Base-by-base conservation (phyloP, 805 yeast genomes). In the Yamadazyma takamatsuzukensis region DNA sequence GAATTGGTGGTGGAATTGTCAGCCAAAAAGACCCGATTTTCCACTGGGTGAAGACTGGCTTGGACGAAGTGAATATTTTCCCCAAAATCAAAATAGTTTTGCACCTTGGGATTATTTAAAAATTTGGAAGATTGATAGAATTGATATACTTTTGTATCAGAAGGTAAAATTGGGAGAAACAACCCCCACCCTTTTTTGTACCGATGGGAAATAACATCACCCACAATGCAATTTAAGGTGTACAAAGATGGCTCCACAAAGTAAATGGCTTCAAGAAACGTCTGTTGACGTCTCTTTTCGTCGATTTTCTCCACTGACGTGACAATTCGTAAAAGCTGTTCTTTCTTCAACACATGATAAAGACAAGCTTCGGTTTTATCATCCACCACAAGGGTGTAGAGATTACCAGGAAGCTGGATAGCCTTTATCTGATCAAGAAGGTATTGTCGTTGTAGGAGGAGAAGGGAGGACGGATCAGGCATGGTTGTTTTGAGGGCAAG, bases 261-360 rank as follows among this genome's bases (percentile, higher is more conserved):
- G 56, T 93, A 93, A 7, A 93, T 64, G 5, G 88, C 97, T 44
- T 83, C 90, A 27, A 85, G 68, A 13, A 79, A 76, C 2, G 74
- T 57, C 53, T 78, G 80, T 12, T 78, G 70, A 26, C 73, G 72
- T 42, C 95, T 69, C 25, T 61, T 64, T 16, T 72, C 65, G 44
- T 83, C 90, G 13, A 86, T 64, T 40, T 64, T 57, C 47, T 80
- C 88, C 12, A 84, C 68, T 10, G 85, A 78, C 3, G 82, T 72
- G 6, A 78, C 84, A 29, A 73, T 51, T 23, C 74, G 57, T 6
- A 80, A 57, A 9, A 80, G 53, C 18, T 69, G 73, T 27, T 64
- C 72, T 29, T 65, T 68, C 16, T 64, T 53, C 13, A 82, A 64
- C 13, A 80, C 66, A 27, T 59, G 66, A 19, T 65, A 55, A 23